Base-by-base conservation (phyloP, 176 grass and related monocot genomes). In the Pharus latifolius region DNA sequence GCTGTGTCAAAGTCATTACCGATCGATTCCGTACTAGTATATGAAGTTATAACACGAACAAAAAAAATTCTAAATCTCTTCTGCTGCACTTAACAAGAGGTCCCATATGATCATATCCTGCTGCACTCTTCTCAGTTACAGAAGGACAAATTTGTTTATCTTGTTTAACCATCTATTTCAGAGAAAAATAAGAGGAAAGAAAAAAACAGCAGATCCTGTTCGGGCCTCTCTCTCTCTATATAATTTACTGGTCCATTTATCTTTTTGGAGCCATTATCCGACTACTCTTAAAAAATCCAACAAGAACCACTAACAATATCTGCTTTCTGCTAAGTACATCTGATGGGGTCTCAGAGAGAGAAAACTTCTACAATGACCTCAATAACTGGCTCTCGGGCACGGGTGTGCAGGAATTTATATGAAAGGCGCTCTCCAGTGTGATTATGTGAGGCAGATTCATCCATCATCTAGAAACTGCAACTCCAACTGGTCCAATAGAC, bases 1-100 rank as follows among this genome's bases (percentile, higher is more conserved):
- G 63, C 19, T 45, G 38, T 49, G 63, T 85, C 70, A 48, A 49
- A 64, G 75, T 80, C 70, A 62, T 62, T 31, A 16, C 18, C 25
- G 15, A 41, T 76, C 27, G 83, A 56, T 75, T 70, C 40, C 58
- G 16, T 23, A 15, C 30, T 40, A 73, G 41, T 2, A 65, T 16
- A 28, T 26, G 49, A 57, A 57, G 47, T 14, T 27, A 73, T 63
- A 42, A 54, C n/a, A n/a, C n/a, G n/a, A n/a, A n/a, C n/a, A n/a
- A n/a, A n/a, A n/a, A n/a, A n/a, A n/a, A n/a, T n/a, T n/a, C n/a
- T n/a, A n/a, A 7, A 40, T 49, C 7, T 73, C 41, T 46, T 44
- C 0, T 18, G 12, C 55, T 40, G 38, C 40, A 33, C 46, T n/a
- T 50, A 31, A 54, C 16, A 7, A 0, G 20, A 65, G 40, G 29